Evolutionary conservation across 495 filamentous ascomycete genomes (phyloP).

Genomic region (Amphirosellinia nigrospora): DNA sequence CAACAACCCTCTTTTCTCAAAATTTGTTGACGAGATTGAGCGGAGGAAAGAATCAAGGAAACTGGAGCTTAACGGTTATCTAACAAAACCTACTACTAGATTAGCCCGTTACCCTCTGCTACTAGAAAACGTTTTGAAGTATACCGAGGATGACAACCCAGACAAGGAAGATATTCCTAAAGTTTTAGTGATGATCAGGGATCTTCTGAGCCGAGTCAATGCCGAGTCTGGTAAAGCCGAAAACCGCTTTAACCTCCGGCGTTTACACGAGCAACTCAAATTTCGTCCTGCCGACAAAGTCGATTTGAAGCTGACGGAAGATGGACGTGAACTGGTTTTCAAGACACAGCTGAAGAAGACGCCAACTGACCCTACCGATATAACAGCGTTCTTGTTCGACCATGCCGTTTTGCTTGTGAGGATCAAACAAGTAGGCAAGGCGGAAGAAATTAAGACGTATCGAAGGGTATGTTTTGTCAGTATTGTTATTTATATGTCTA

Average conservation of each 20-base stretch:
- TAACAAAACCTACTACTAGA: conserved; percentile 97
- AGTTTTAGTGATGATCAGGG: conserved; percentile 82
- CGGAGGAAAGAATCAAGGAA: conserved; percentile 95
- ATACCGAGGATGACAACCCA: conserved; percentile 82
- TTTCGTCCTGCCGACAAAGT: conserved; percentile 87
- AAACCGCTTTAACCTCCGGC: conserved; percentile 95
- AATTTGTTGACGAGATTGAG: conserved; percentile 97
- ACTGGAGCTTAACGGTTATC: conserved; percentile 95
- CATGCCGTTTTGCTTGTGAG: conserved; percentile 90
- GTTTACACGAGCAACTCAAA: conserved; percentile 85
- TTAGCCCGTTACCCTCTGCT: conserved; percentile 93
- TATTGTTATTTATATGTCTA: not conserved
- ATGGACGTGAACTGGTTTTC: conserved; percentile 87
- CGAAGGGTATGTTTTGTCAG: conserved; percentile 62
- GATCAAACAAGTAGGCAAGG: conserved; percentile 86
- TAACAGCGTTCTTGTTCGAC: conserved; percentile 94
- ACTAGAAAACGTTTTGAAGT: conserved; percentile 88
- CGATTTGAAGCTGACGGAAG: conserved; percentile 93
- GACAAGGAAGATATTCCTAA: conserved; percentile 92
- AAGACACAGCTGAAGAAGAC: conserved; percentile 94
- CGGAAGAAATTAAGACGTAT: conserved; percentile 93
- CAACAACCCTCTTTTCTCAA: conserved; percentile 81
- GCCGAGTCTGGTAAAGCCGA: conserved; percentile 95
- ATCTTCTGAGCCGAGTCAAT: conserved; percentile 87
- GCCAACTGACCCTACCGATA: conserved; percentile 83